phyloP scores from a whole-genome alignment of 352 stramenopile genomes.

The Globisporangium irregulare region DNA sequence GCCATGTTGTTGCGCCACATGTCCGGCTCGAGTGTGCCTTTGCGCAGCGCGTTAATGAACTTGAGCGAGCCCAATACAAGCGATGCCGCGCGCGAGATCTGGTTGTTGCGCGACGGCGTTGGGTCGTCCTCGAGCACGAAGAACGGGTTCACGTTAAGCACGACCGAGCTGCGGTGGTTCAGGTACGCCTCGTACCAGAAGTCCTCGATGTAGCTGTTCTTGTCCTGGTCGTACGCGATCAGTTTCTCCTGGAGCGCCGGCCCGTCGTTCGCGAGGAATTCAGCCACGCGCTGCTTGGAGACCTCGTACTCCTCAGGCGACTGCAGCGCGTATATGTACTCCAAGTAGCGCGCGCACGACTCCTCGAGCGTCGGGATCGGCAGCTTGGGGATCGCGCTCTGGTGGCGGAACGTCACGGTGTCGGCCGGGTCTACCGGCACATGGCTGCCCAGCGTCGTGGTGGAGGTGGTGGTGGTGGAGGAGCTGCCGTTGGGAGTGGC shows the following conservation, averaged over 20 bases:
- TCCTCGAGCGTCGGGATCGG: conserved; percentile 82
- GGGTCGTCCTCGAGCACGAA: conserved; percentile 93
- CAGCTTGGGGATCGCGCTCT: conserved; percentile 74
- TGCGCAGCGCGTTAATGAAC: conserved; percentile 88
- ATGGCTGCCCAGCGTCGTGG: neutral
- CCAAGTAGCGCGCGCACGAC: conserved; percentile 73
- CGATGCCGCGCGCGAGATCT: conserved; percentile 86
- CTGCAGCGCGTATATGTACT: conserved; percentile 73
- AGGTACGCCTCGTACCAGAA: conserved; percentile 97
- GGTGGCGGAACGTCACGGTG: conserved; percentile 71
- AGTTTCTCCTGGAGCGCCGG: conserved; percentile 68
- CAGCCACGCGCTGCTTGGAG: conserved; percentile 45
- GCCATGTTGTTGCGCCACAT: conserved; percentile 81
- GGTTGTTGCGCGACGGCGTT: conserved; percentile 85
- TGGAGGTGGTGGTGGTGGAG: neutral
- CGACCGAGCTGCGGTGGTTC: conserved; percentile 88
- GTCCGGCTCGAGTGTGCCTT: conserved; percentile 91
- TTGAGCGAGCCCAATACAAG: conserved; percentile 91
- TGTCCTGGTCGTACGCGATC: conserved; percentile 69
- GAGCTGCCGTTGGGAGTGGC: neutral
- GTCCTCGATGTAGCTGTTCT: conserved; percentile 86
- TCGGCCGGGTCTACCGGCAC: conserved; percentile 17
- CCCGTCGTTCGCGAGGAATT: conserved; percentile 72
- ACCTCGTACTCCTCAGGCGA: conserved; percentile 56
- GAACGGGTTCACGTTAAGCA: conserved; percentile 97